Evolutionary conservation across 2,329 filamentous ascomycete genomes (phyloP).

Genomic region (Fusarium buxicola): DNA sequence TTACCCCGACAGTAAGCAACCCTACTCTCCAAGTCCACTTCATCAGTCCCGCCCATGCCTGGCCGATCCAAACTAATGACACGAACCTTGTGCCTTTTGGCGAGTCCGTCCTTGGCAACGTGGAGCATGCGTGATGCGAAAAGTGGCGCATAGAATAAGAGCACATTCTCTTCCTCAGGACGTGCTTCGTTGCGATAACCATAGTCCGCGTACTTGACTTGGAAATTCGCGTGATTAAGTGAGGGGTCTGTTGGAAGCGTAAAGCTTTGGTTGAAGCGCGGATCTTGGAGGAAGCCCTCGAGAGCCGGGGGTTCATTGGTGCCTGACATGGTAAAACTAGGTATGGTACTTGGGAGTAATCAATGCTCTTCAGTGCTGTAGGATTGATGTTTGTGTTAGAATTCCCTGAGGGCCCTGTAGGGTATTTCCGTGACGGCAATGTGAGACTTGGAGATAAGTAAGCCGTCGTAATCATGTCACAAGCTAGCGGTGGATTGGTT

Average conservation of each 20-base stretch:
- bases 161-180: conserved; percentile 17
- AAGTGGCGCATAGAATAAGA: conserved; percentile 22
- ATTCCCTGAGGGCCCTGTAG: too few relatives aligned
- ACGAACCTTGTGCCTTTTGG: conserved; percentile 19
- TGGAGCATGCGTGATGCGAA: conserved; percentile 24
- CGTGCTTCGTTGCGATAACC: conserved; percentile 15
- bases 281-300: conserved; percentile 9
- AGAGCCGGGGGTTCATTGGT: not conserved
- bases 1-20: conserved; percentile 15
- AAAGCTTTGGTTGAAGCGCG: conserved; percentile 21
- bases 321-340: not conserved
- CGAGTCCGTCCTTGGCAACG: conserved; percentile 19
- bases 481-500: too few relatives aligned
- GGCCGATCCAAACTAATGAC: conserved; percentile 20
- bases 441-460: too few relatives aligned
- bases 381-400: too few relatives aligned
- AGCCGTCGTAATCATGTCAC: too few relatives aligned
- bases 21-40: conserved; percentile 14
- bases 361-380: too few relatives aligned
- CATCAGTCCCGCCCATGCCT: conserved; percentile 17
- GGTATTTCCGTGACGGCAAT: too few relatives aligned
- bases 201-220: conserved; percentile 23
- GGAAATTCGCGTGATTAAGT: not conserved
- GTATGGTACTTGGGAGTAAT: too few relatives aligned
- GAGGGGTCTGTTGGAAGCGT: conserved; percentile 2